phyloP scores from a whole-genome alignment of 305 asterid species.

The Vinca major region DNA sequence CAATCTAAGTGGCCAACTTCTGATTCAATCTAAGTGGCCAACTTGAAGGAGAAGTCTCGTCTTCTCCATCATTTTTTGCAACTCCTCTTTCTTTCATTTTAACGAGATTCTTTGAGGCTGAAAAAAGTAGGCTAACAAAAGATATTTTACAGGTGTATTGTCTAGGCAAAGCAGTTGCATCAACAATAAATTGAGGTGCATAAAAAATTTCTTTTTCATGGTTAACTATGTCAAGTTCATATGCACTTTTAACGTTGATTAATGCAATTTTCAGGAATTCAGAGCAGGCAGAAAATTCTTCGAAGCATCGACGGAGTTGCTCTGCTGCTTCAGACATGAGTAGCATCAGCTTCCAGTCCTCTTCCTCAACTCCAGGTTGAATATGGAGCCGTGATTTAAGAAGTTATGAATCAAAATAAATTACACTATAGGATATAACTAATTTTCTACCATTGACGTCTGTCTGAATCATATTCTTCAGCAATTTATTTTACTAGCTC shows the following conservation, averaged over 20 bases:
- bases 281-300: constrained; percentile 42
- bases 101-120: constrained; percentile 3
- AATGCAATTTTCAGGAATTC: constrained; percentile 29
- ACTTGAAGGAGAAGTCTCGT: not conserved
- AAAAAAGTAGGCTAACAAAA: not conserved
- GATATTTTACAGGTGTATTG: constrained; percentile 34
- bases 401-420: not conserved
- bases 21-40: constrained; percentile 1
- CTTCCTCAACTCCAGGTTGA: constrained; percentile 61
- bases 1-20: constrained; percentile 2
- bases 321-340: constrained; percentile 83
- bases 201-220: constrained; percentile 2
- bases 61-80: not conserved
- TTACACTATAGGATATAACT: not conserved
- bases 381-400: not conserved
- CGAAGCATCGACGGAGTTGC: constrained; percentile 56
- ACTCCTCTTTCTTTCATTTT: not conserved
- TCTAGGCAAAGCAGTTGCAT: constrained; percentile 40
- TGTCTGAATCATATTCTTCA: not conserved
- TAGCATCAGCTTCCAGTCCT: constrained; percentile 49
- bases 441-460: not conserved
- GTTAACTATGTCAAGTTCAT: constrained; percentile 3
- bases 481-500: not conserved
- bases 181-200: constrained; percentile 48
- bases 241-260: constrained; percentile 6